Evolutionary conservation across 305 asterid genomes (phyloP).

Genomic region (Fraxinus velutina): DNA sequence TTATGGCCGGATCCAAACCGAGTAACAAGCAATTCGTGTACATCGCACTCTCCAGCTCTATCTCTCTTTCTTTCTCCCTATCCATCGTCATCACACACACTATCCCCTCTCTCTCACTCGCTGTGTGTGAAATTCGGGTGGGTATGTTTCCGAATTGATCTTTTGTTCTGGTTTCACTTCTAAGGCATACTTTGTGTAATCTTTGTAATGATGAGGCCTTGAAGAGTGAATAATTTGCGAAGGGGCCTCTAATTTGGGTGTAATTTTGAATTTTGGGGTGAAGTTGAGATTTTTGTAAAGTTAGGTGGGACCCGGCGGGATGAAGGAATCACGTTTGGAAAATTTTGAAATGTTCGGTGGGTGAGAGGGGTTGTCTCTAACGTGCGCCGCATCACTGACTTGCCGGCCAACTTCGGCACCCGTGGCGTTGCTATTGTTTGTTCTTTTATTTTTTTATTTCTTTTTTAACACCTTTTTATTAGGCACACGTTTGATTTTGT

Average conservation of each 20-base stretch:
- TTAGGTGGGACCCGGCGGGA: slow-evolving; percentile 35
- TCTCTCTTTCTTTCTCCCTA: slow-evolving; percentile 97
- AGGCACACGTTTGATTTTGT: not conserved
- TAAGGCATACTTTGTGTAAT: slow-evolving; percentile 17
- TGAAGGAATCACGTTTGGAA: slow-evolving; percentile 26
- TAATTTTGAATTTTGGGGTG: slow-evolving; percentile 21
- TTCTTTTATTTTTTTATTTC: not conserved
- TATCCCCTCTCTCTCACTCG: slow-evolving; percentile 24
- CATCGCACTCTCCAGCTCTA: slow-evolving; percentile 99
- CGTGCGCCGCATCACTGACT: slow-evolving; percentile 44
- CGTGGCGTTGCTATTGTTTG: not conserved
- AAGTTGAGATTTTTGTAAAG: not conserved
- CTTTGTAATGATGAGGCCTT: slow-evolving; percentile 31
- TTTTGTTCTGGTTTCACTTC: slow-evolving; percentile 26
- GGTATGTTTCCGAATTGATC: slow-evolving; percentile 41
- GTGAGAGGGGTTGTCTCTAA: slow-evolving; percentile 31
- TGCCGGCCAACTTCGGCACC: slow-evolving; percentile 47
- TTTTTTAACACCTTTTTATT: too few relatives aligned
- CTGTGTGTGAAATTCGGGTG: slow-evolving; percentile 26
- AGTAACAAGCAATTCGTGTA: slow-evolving; percentile 93
- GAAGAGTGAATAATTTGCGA: slow-evolving; percentile 25
- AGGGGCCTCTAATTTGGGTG: slow-evolving; percentile 5
- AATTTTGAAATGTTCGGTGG: slow-evolving; percentile 36
- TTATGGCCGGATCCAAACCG: slow-evolving; percentile 87
- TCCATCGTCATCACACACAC: slow-evolving; percentile 91